Evolutionary conservation across 140 eudicot genomes (phyloP), one percentile per base, ranked within the genome.

Genomic region (Stevia rebaudiana): DNA sequence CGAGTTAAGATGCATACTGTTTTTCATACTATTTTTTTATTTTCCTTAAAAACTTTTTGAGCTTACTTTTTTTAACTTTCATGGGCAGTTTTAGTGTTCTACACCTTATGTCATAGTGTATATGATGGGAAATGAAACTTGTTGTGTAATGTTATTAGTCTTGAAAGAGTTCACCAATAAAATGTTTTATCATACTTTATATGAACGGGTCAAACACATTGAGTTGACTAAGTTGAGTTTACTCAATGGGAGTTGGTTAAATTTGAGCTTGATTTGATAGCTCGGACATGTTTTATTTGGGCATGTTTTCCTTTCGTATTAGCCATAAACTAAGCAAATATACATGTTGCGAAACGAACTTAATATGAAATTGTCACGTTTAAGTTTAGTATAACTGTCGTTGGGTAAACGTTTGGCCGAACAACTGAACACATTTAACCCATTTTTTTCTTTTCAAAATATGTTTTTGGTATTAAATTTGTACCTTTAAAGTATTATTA

Each of bases 1-100:
- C 65, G 37, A 47, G 46, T 52, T 71, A 78, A 48, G 71, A 18
- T 39, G 69, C 73, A 30, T 5, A 69, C 69, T 67, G 41, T 39
- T 43, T 40, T 43, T 63, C 67, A 52, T 67, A 35, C 58, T 52
- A 18, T 25, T 55, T 37, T 55, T 22, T 43, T 33, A 51, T 43
- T 31, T 57, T 19, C 1, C 1, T 11, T 39, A 18, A 46, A 17
- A n/a, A n/a, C n/a, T 60, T 75, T 52, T 61, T 61, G 61, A 31
- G 61, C 54, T 40, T 68, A 64, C 19, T 10, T 52, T 68, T 10
- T 52, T 68, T 61, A 39, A 60, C 56, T 35, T 61, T 53, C 37
- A 60, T 51, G 71, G 52, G 35, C 18, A 31, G 67, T 54, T 61
- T 74, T 60, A 55, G 43, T 31, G 63, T 55, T 13, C 62, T 55